These are phyloP conservation scores for Sergeia podlipaevii DNA, from an alignment of 208 protist species.

Conservation along the genomic window DNA sequence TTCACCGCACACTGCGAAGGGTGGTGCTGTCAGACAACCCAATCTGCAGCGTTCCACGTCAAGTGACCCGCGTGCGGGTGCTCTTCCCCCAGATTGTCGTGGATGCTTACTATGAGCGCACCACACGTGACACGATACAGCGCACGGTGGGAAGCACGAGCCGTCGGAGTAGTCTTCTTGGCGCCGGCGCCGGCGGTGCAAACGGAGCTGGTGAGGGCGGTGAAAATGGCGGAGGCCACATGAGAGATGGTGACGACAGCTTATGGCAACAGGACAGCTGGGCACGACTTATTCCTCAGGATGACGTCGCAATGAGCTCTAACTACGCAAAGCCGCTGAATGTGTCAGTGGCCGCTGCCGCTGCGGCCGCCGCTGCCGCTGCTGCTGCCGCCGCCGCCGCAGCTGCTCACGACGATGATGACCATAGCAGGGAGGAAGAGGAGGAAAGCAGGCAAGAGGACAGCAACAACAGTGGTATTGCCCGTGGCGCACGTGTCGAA, in stretches of 20 bases:
- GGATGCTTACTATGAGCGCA: constrained; percentile 46
- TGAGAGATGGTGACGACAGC: constrained; percentile 8
- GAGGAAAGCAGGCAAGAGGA: too few relatives aligned
- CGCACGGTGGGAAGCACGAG: too few relatives aligned
- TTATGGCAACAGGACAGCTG: constrained; percentile 17
- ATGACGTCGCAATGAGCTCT: neutral
- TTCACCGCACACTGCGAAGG: constrained; percentile 58
- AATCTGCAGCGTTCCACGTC: constrained; percentile 21
- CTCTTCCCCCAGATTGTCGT: constrained; percentile 53
- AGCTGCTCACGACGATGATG: neutral
- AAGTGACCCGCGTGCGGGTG: constrained; percentile 18
- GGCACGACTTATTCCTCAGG: constrained; percentile 12
- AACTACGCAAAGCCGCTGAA: neutral
- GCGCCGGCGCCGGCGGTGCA: too few relatives aligned
- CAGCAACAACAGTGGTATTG: too few relatives aligned
- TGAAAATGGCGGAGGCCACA: too few relatives aligned
- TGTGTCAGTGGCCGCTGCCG: neutral
- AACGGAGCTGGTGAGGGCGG: too few relatives aligned
- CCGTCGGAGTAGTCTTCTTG: too few relatives aligned
- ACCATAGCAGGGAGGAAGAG: too few relatives aligned
- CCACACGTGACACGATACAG: neutral
- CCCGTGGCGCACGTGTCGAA: too few relatives aligned
- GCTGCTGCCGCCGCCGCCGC: constrained; percentile 8
- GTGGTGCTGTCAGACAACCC: constrained; percentile 68
- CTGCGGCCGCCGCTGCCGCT: constrained; percentile 1